Conservation (phyloP, 768 basidiomycete genomes). For the Chalciporus piperatus region DNA sequence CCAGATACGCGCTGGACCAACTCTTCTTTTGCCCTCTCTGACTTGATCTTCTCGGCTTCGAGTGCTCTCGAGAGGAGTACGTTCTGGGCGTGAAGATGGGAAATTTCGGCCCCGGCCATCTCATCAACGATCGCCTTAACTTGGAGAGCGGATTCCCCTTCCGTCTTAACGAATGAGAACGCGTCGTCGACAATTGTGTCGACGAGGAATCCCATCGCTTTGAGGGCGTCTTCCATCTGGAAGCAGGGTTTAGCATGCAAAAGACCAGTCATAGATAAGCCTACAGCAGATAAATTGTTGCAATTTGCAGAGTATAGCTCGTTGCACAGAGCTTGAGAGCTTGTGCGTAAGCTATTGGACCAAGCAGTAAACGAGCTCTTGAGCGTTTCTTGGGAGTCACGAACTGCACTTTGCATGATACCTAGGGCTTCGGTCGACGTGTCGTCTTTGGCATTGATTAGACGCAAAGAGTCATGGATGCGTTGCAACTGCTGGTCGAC, state of each 20-base stretch:
- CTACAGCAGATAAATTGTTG: slow-evolving; percentile 44
- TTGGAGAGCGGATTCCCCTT: slow-evolving; percentile 50
- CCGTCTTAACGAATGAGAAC: slow-evolving; percentile 51
- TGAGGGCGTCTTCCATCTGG: slow-evolving; percentile 57
- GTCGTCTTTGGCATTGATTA: slow-evolving; percentile 56
- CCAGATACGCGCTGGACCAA: slow-evolving; percentile 72
- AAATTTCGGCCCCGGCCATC: slow-evolving; percentile 51
- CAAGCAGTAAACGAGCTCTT: slow-evolving; percentile 52
- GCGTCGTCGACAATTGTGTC: slow-evolving; percentile 60
- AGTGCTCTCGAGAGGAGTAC: slow-evolving; percentile 56
- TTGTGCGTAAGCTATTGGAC: slow-evolving; percentile 49
- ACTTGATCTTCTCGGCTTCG: slow-evolving; percentile 61
- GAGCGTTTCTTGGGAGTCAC: slow-evolving; percentile 52
- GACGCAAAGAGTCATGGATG: slow-evolving; percentile 48
- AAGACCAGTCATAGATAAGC: slow-evolving; percentile 14
- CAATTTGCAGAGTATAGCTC: slow-evolving; percentile 44
- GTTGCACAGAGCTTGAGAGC: slow-evolving; percentile 46
- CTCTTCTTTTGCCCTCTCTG: slow-evolving; percentile 67
- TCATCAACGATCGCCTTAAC: slow-evolving; percentile 47
- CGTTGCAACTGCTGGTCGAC: slow-evolving; percentile 58
- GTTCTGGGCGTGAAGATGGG: slow-evolving; percentile 70
- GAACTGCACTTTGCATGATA: slow-evolving; percentile 46
- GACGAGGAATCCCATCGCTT: slow-evolving; percentile 54
- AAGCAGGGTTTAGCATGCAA: slow-evolving; percentile 3
- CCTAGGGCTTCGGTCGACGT: slow-evolving; percentile 51